phyloP scores from a whole-genome alignment of 768 basidiomycete genomes.

The Xerocomellus intermedius region DNA sequence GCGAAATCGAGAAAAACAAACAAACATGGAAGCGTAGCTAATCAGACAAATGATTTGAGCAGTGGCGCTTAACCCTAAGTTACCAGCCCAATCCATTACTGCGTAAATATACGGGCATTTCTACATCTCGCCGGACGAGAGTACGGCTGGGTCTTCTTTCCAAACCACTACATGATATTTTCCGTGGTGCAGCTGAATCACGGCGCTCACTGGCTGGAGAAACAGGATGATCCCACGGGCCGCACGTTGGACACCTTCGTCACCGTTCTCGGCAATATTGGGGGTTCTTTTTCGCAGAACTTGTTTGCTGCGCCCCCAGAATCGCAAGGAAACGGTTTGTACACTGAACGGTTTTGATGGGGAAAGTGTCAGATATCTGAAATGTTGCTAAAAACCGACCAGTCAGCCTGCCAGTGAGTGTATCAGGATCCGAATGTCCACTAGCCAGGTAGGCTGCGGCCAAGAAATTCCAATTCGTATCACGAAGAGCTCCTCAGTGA shows the following conservation, averaged over 20 bases:
- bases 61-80: neutral
- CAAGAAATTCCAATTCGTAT: neutral
- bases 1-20: neutral
- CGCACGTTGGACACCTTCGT: neutral
- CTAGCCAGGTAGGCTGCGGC: neutral
- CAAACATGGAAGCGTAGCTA: neutral
- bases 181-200: neutral
- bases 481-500: neutral
- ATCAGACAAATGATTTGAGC: neutral
- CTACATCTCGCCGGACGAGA: neutral
- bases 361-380: neutral
- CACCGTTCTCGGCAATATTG: neutral
- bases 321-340: neutral
- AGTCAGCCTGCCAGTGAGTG: neutral
- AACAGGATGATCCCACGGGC: neutral
- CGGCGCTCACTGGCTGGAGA: neutral
- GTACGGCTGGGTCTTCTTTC: neutral
- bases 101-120: neutral
- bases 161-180: neutral
- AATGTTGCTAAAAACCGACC: neutral
- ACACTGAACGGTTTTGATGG: neutral
- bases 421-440: neutral
- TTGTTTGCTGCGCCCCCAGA: neutral
- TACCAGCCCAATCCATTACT: neutral
- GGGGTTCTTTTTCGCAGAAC: neutral